Percentiles rank a stretch among this genome's conserved stretches.
Conservation (phyloP, 2,329 filamentous ascomycete species). For the Aspergillus spinulosporus region DNA sequence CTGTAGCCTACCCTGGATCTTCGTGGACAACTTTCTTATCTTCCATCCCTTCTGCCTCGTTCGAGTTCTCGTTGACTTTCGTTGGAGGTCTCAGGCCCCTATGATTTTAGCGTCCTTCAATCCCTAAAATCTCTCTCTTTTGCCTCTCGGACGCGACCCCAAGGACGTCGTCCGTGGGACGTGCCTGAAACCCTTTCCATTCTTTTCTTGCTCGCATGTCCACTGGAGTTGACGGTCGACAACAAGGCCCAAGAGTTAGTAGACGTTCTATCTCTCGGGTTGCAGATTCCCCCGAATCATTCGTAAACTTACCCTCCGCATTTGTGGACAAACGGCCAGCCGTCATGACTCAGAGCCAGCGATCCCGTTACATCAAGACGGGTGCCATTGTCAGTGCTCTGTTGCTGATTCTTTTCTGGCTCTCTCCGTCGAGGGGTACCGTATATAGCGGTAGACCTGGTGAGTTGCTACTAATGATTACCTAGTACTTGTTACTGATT, state of each 20-base stretch:
- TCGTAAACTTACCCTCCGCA: conserved; percentile 50
- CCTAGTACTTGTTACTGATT: conserved; percentile 6
- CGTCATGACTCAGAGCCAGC: conserved; percentile 63
- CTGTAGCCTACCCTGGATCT: background rate
- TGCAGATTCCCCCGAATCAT: conserved; percentile 43
- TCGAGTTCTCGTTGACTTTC: conserved; percentile 25
- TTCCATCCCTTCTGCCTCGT: conserved; percentile 16
- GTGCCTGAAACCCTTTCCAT: conserved; percentile 21
- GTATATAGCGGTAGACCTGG: conserved; percentile 27
- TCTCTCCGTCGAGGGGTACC: conserved; percentile 45
- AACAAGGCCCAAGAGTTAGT: conserved; percentile 46
- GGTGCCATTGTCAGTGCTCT: conserved; percentile 61
- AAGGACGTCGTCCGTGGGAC: conserved; percentile 20
- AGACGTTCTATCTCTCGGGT: conserved; percentile 57
- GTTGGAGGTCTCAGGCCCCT: conserved; percentile 29
- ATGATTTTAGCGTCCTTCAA: conserved; percentile 29
- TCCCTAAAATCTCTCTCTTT: conserved; percentile 28
- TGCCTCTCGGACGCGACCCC: conserved; percentile 13
- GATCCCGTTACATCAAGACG: conserved; percentile 62
- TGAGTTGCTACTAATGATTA: conserved; percentile 19
- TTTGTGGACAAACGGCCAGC: conserved; percentile 40
- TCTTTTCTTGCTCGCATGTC: conserved; percentile 52
- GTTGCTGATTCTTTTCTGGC: conserved; percentile 58
- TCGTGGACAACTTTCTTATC: conserved; percentile 24
- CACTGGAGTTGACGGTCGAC: conserved; percentile 54